Conservation (phyloP, 2,329 filamentous ascomycete species). For the Curvularia lunata region DNA sequence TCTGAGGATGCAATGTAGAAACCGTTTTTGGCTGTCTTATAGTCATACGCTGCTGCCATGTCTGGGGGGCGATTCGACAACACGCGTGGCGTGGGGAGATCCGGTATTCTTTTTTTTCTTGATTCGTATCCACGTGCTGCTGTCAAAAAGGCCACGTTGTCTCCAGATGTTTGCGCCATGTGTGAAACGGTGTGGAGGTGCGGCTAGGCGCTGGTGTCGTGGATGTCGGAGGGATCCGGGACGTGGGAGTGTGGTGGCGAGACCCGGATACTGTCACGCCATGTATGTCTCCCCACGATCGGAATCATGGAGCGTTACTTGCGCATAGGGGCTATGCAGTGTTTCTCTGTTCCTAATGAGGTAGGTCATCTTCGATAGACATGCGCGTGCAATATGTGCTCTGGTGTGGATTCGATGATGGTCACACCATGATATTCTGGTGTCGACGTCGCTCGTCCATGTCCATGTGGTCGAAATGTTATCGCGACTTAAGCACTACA, state of each 20-base stretch:
- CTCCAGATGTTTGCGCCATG: not conserved
- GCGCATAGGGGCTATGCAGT: not conserved
- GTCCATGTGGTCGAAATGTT: not conserved
- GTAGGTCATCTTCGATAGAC: not conserved
- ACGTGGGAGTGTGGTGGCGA: constrained; percentile 1
- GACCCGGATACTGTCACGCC: constrained; percentile 13
- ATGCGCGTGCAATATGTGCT: not conserved
- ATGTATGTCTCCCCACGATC: constrained; percentile 15
- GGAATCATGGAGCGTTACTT: not conserved
- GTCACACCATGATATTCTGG: constrained; percentile 5
- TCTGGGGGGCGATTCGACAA: not conserved
- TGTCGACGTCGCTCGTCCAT: not conserved
- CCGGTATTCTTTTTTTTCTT: not conserved
- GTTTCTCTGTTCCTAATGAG: not conserved
- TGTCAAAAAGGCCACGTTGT: not conserved
- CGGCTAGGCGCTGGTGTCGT: not conserved
- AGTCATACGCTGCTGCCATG: not conserved
- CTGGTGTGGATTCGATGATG: not conserved
- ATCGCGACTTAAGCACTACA: not conserved
- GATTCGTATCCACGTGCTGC: not conserved
- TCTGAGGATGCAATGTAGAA: not conserved
- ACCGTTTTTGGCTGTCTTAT: not conserved
- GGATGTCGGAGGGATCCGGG: not conserved
- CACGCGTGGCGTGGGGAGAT: constrained; percentile 1
- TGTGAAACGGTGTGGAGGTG: not conserved